Percentiles rank a stretch among this genome's conserved stretches.
Conservation (phyloP, 495 filamentous ascomycete species). For the Penicillium fimorum region DNA sequence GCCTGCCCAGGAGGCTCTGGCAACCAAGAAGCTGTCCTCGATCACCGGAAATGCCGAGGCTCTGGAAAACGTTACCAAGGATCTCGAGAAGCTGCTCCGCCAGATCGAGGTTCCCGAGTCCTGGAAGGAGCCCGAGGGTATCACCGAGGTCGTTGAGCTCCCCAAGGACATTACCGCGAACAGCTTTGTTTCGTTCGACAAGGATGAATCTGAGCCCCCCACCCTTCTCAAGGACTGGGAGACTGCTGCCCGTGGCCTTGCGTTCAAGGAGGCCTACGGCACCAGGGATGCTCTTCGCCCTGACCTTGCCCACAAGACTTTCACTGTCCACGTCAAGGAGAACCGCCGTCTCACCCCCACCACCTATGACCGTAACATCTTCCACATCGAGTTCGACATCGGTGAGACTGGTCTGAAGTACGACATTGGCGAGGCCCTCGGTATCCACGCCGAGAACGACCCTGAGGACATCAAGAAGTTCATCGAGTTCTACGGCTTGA, state of each 20-base stretch:
- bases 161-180: conserved; percentile 63
- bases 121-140: conserved; percentile 69
- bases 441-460: conserved; percentile 94
- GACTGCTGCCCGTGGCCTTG: conserved; percentile 78
- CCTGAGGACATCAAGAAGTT: conserved; percentile 73
- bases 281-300: conserved; percentile 74
- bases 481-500: conserved; percentile 82
- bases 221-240: conserved; percentile 71
- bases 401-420: conserved; percentile 87
- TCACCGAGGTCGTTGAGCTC: conserved; percentile 50
- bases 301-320: conserved; percentile 81
- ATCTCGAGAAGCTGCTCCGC: conserved; percentile 67
- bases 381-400: conserved; percentile 99
- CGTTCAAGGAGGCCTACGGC: conserved; percentile 91
- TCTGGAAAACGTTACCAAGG: conserved; percentile 60
- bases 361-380: conserved; percentile 96
- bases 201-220: conserved; percentile 66
- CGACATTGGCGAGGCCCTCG: conserved; percentile 96
- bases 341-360: conserved; percentile 86
- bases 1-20: conserved; percentile 51
- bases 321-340: conserved; percentile 86
- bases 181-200: conserved; percentile 81
- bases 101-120: conserved; percentile 70
- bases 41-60: conserved; percentile 54
- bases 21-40: conserved; percentile 55